Evolutionary conservation across 495 filamentous ascomycete species (phyloP).

Genomic region (Venustampulla echinocandica): DNA sequence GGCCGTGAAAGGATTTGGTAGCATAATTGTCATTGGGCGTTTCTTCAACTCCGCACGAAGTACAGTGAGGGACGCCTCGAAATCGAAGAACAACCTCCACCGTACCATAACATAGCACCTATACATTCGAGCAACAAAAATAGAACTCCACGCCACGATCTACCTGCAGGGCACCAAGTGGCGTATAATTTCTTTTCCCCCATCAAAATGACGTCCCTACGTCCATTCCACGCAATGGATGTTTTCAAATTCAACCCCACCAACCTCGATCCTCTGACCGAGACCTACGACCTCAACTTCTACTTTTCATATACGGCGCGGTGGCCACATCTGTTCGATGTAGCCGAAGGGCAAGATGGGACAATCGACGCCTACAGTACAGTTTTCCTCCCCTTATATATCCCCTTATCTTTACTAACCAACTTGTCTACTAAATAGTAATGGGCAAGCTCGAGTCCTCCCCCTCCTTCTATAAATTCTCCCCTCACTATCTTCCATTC

Average conservation of each 20-base stretch:
- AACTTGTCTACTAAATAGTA: conserved; percentile 42
- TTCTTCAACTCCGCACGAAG: no score
- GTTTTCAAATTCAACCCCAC: conserved; percentile 75
- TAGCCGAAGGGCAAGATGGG: conserved; percentile 70
- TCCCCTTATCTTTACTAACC: background rate
- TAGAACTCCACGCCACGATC: background rate
- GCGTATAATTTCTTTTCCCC: no score
- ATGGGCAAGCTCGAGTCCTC: conserved; percentile 95
- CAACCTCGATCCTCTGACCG: conserved; percentile 86
- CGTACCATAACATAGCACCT: background rate
- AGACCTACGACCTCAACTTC: conserved; percentile 92
- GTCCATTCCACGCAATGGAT: conserved; percentile 62
- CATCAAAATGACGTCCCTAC: conserved; percentile 53
- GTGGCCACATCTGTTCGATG: conserved; percentile 89
- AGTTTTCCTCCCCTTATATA: conserved; percentile 20
- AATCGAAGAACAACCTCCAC: background rate
- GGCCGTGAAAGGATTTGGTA: no score
- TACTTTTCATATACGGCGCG: conserved; percentile 90
- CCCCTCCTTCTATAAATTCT: conserved; percentile 57
- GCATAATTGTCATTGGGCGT: no score
- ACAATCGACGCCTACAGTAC: conserved; percentile 90
- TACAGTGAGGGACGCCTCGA: no score
- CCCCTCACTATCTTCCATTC: conserved; percentile 86
- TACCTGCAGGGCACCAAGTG: no score
- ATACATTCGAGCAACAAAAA: background rate